Conservation (phyloP, 345 rosid genomes). For the Moricandia arvensis region DNA sequence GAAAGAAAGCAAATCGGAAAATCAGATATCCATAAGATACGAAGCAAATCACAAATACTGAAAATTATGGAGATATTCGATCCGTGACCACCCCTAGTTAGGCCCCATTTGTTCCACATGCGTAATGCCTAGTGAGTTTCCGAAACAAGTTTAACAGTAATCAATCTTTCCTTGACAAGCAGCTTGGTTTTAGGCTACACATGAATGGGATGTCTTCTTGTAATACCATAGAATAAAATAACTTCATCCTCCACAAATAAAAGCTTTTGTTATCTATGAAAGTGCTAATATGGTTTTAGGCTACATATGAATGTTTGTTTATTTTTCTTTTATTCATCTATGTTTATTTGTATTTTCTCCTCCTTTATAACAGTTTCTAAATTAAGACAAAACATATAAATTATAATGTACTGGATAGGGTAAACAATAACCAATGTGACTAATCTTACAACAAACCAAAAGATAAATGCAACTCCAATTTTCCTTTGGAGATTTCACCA, state of each 20-base stretch:
- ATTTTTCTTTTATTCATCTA: background rate
- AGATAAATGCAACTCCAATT: background rate
- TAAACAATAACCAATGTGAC: slow-evolving; percentile 4
- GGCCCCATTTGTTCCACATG: too few relatives aligned
- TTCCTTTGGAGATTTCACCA: slow-evolving; percentile 18
- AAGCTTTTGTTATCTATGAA: background rate
- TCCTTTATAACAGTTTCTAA: background rate
- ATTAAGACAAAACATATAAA: background rate
- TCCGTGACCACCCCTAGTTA: too few relatives aligned
- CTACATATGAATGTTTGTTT: too few relatives aligned
- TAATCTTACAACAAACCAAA: slow-evolving; percentile 24
- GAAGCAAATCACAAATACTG: too few relatives aligned
- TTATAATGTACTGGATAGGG: background rate
- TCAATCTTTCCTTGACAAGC: too few relatives aligned
- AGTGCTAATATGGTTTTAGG: background rate
- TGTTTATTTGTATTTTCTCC: background rate
- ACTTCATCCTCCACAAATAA: background rate
- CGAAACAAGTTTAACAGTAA: too few relatives aligned
- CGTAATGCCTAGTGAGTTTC: too few relatives aligned
- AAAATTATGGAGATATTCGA: too few relatives aligned
- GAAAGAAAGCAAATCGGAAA: too few relatives aligned
- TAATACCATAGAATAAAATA: background rate
- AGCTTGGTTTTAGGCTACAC: background rate
- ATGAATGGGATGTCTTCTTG: background rate
- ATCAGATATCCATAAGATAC: too few relatives aligned